Percentiles rank a stretch among this genome's conserved stretches.
Conservation (phyloP, 345 rosid species). For the Angophora floribunda region DNA sequence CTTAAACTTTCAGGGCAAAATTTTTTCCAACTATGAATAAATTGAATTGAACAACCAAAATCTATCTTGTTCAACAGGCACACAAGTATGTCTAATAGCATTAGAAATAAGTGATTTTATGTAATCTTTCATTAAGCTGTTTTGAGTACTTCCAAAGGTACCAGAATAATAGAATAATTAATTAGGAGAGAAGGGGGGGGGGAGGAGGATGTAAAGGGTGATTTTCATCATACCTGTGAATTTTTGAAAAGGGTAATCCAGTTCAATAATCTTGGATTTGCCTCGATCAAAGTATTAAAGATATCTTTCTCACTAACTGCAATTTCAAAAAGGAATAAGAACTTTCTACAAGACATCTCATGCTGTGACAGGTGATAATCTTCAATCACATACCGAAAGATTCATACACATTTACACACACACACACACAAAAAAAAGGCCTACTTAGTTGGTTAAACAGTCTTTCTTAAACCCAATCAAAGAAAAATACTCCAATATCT, state of each 20-base stretch:
- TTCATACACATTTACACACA: neutral
- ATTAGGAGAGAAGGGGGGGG: neutral
- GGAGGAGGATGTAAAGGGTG: neutral
- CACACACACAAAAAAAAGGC: neutral
- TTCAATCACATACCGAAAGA: neutral
- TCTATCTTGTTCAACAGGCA: neutral
- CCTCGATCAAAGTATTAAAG: slow-evolving; percentile 46
- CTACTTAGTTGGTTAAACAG: neutral
- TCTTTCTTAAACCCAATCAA: neutral
- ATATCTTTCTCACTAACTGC: slow-evolving; percentile 76
- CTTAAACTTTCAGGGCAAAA: neutral
- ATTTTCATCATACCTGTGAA: slow-evolving; percentile 44
- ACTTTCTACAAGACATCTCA: neutral
- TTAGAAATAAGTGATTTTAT: neutral
- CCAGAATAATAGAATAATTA: neutral
- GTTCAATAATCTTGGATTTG: slow-evolving; percentile 64
- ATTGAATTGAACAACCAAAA: neutral
- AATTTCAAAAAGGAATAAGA: slow-evolving; percentile 7
- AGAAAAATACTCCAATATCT: neutral
- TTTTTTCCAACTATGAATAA: neutral
- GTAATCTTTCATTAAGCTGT: neutral
- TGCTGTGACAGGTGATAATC: neutral
- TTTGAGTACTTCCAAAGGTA: neutral
- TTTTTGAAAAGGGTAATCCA: slow-evolving; percentile 62
- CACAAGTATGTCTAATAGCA: neutral